Evolutionary conservation across 495 filamentous ascomycete genomes (phyloP).

Genomic region (Aspergillus baeticus): DNA sequence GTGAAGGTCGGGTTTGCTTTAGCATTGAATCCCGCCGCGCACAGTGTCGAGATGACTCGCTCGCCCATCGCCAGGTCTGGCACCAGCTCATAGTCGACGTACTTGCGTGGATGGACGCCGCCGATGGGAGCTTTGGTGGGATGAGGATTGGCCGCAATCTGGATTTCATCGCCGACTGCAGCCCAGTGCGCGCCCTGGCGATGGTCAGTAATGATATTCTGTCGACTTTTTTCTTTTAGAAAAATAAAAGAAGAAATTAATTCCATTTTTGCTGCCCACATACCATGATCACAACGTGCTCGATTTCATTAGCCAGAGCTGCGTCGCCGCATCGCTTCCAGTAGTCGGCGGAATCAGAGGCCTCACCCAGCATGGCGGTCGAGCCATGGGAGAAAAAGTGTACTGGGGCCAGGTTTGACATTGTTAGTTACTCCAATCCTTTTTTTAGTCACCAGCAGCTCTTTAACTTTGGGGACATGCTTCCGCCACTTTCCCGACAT

Average conservation of each 20-base stretch:
- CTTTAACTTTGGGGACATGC: too few species aligned
- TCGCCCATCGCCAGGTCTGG: constrained; percentile 48
- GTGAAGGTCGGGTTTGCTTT: constrained; percentile 46
- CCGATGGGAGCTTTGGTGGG: constrained; percentile 53
- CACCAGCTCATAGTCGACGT: constrained; percentile 49
- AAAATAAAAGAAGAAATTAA: too few species aligned
- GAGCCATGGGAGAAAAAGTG: constrained; percentile 66
- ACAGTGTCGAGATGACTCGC: constrained; percentile 41
- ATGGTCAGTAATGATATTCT: too few species aligned
- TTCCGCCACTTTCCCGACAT: too few species aligned
- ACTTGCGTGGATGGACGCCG: constrained; percentile 53
- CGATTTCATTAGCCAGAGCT: constrained; percentile 51
- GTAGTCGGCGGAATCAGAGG: constrained; percentile 52
- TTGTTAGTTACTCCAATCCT: too few species aligned
- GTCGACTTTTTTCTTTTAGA: too few species aligned
- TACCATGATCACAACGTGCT: constrained; percentile 63
- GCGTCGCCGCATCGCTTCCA: constrained; percentile 60
- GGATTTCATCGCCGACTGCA: constrained; percentile 39
- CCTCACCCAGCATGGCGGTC: constrained; percentile 62
- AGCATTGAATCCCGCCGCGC: constrained; percentile 45
- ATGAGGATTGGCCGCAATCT: constrained; percentile 52
- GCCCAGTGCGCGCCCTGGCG: constrained; percentile 59
- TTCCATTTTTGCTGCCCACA: too few species aligned
- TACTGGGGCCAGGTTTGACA: constrained; percentile 55
- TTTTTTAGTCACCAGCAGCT: too few species aligned